Evolutionary conservation across 305 asterid species (phyloP).

Genomic region (Plantago coronopus): DNA sequence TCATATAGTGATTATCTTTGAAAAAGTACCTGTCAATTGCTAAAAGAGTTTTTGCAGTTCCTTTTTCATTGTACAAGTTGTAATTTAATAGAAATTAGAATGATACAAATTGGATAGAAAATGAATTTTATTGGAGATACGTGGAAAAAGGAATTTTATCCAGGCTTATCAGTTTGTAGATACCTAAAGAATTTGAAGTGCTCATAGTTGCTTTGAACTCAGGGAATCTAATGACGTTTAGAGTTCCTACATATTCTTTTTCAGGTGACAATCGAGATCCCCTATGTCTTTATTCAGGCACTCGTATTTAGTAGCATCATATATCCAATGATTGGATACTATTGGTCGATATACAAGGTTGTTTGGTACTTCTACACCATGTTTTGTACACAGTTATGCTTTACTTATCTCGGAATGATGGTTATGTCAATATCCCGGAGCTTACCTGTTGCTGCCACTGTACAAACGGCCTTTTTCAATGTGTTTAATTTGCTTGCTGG

Average conservation of each 20-base stretch:
- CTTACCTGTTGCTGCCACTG: constrained; percentile 51
- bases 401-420: constrained; percentile 56
- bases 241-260: background rate
- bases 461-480: constrained; percentile 45
- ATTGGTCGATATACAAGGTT: constrained; percentile 45
- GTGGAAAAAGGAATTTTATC: no score
- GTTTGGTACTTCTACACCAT: constrained; percentile 50
- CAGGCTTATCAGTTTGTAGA: no score
- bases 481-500: constrained; percentile 48
- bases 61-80: background rate
- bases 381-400: constrained; percentile 50
- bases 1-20: background rate
- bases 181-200: background rate
- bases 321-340: constrained; percentile 63
- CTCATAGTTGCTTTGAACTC: background rate
- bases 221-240: no score
- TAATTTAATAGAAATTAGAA: no score
- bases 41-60: background rate
- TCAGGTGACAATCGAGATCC: constrained; percentile 55
- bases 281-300: constrained; percentile 44
- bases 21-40: background rate
- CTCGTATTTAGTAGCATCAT: constrained; percentile 39
- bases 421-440: constrained; percentile 56
- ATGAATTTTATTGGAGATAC: no score
- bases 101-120: no score